phyloP scores from a whole-genome alignment of 73 alveolate species.

The Diophrys sp. region DNA sequence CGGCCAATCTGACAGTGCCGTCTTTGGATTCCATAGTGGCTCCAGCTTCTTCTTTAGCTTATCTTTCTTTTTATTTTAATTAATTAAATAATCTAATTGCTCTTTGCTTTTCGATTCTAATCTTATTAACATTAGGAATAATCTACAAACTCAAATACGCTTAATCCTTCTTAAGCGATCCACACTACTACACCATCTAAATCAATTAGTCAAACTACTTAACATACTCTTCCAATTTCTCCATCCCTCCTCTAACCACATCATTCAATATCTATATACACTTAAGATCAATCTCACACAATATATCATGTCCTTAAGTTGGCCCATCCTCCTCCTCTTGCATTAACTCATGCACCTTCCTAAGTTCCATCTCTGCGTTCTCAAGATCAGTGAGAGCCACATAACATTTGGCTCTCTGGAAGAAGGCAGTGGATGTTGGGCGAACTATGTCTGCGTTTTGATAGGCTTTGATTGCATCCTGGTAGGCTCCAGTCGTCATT shows the following conservation, averaged over 20 bases:
- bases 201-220: background rate
- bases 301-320: constrained; percentile 14
- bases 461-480: constrained; percentile 70
- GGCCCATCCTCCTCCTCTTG: constrained; percentile 14
- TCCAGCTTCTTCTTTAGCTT: background rate
- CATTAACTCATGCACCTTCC: constrained; percentile 18
- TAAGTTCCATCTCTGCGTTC: constrained; percentile 38
- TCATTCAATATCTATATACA: constrained; percentile 23
- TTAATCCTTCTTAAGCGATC: constrained; percentile 5
- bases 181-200: background rate
- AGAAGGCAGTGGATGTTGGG: constrained; percentile 53
- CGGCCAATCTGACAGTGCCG: background rate
- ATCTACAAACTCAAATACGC: constrained; percentile 36
- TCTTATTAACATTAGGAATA: constrained; percentile 59
- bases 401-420: constrained; percentile 56
- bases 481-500: constrained; percentile 68
- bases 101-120: constrained; percentile 52
- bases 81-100: constrained; percentile 7
- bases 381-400: constrained; percentile 53
- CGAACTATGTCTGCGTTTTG: constrained; percentile 59
- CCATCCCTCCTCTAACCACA: background rate
- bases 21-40: constrained; percentile 1
- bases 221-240: background rate
- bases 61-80: background rate
- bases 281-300: constrained; percentile 23